Evolutionary conservation across 805 yeast genomes (phyloP).

Genomic region (Saturnispora silvae): DNA sequence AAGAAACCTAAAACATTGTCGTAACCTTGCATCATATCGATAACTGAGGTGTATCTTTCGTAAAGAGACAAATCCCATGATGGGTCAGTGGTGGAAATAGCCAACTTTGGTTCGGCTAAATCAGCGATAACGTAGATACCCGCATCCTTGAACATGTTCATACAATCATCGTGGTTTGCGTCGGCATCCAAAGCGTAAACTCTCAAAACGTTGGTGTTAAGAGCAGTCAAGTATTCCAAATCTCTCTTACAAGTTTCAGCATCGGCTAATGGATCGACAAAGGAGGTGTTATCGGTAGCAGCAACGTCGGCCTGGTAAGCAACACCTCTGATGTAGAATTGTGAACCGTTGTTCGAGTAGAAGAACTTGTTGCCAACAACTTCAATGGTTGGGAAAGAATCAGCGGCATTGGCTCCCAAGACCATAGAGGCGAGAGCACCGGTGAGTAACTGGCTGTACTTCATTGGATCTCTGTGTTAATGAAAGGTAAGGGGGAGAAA

Average conservation of each 20-base stretch:
- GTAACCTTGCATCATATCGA: conserved; percentile 71
- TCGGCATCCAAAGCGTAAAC: conserved; percentile 78
- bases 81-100: conserved; percentile 72
- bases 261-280: conserved; percentile 74
- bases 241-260: conserved; percentile 65
- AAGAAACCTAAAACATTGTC: conserved; percentile 84
- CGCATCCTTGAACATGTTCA: conserved; percentile 63
- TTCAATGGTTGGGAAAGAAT: conserved; percentile 39
- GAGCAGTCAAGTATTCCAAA: conserved; percentile 55
- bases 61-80: conserved; percentile 64
- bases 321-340: conserved; percentile 79
- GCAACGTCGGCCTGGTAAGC: conserved; percentile 73
- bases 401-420: conserved; percentile 23
- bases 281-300: conserved; percentile 27
- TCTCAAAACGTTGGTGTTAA: conserved; percentile 69
- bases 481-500: conserved; percentile 55
- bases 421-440: conserved; percentile 56
- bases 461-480: conserved; percentile 73
- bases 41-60: conserved; percentile 69
- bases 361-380: conserved; percentile 70
- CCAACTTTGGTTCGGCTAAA: conserved; percentile 71
- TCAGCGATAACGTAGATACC: conserved; percentile 91
- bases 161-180: conserved; percentile 64
- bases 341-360: conserved; percentile 58
- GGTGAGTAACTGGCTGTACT: conserved; percentile 55